Conservation (phyloP, 2,329 filamentous ascomycete genomes). For the Domatiomyces globalis region DNA sequence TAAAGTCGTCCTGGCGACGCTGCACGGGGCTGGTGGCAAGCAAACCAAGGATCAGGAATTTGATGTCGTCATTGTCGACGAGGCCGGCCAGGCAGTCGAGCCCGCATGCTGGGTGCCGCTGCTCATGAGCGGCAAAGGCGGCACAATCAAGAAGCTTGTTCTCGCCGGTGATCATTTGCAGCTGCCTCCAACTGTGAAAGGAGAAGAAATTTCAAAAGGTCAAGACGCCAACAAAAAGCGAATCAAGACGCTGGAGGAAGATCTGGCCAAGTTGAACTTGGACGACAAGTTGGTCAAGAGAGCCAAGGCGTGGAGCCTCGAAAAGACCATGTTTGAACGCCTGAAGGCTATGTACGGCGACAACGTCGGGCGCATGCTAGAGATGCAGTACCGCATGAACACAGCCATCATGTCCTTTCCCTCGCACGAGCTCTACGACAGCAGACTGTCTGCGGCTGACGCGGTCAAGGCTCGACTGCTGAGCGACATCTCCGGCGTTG, state of each 20-base stretch:
- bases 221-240: conserved; percentile 27
- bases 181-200: conserved; percentile 83
- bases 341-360: conserved; percentile 68
- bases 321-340: conserved; percentile 86
- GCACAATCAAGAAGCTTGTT: conserved; percentile 53
- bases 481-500: conserved; percentile 56
- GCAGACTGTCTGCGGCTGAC: conserved; percentile 65
- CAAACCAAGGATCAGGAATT: conserved; percentile 63
- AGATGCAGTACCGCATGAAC: conserved; percentile 96
- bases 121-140: conserved; percentile 43
- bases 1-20: conserved; percentile 78
- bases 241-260: conserved; percentile 23
- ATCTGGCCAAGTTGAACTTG: conserved; percentile 25
- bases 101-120: conserved; percentile 95
- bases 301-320: conserved; percentile 48
- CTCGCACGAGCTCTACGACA: conserved; percentile 74
- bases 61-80: conserved; percentile 89
- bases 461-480: conserved; percentile 62
- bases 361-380: conserved; percentile 78
- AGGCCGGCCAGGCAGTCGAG: conserved; percentile 89
- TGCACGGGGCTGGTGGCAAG: conserved; percentile 64
- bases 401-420: conserved; percentile 91
- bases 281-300: conserved; percentile 19
- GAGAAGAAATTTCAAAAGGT: conserved; percentile 27
- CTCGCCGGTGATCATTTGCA: conserved; percentile 91